Base-by-base conservation (phyloP, 441 rosid genomes). In the Adansonia rubrostipa region DNA sequence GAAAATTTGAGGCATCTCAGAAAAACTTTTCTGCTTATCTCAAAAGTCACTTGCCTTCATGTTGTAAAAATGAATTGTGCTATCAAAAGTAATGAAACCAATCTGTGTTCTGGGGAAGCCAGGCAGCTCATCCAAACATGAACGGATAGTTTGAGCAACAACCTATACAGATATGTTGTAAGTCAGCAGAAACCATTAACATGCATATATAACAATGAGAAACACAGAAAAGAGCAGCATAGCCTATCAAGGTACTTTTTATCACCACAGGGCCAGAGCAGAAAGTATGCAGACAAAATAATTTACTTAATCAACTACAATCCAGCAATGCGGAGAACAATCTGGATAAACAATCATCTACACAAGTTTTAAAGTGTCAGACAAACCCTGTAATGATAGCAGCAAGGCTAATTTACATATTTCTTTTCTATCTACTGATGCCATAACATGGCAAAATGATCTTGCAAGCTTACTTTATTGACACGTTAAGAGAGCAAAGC, bases 41-140 rank as follows among this genome's bases (percentile, higher is more conserved):
- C 51, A 75, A 20, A 60, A 73, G 69, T 71, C 76, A 77, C 88
- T 88, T 91, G 86, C 99, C 99, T 97, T 95, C 99, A 97, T 86
- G 84, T 93, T 97, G 82, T 93, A 97, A 86, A 95, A 97, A 83
- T 97, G 99, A 81, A 97, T 88, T 2, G 99, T 95, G 89, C 99
- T 97, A 87, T 97, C 99, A 80, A 80, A 97, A 70, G 99, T 97
- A 80, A 97, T 95, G 84, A 97, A 97, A 54, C 98, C 99, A 85
- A 97, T 93, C 89, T 95, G 99, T 44, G 98, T 97, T 85, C 98
- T 93, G 64, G 99, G 99, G 83, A 79, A 93, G 79, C 98, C 99
- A 48, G 99, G 98, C 80, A 95, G 88, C 77, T 91, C 87, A 86
- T 97, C 99, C 88, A 97, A 86, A 87, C 98, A 95, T 36, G 99